Percentiles rank a stretch among this genome's conserved stretches.
Conservation (phyloP, 805 yeast species). For the Saccharomyces kudriavzevii region DNA sequence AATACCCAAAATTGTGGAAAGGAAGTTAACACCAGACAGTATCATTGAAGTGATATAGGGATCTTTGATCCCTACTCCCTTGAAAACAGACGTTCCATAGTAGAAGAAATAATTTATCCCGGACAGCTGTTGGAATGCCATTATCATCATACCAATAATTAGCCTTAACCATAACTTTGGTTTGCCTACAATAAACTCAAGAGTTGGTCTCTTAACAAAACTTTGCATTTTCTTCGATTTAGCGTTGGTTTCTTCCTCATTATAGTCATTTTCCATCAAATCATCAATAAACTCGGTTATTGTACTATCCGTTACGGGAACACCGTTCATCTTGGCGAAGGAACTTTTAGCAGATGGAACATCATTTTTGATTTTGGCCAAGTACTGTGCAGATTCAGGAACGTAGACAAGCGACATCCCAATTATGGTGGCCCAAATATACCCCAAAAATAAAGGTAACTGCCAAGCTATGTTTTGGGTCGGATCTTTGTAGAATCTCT, state of each 20-base stretch:
- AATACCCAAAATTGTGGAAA: slow-evolving; percentile 45
- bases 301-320: slow-evolving; percentile 37
- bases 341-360: slow-evolving; percentile 48
- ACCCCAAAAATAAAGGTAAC: slow-evolving; percentile 51
- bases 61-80: slow-evolving; percentile 49
- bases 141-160: slow-evolving; percentile 49
- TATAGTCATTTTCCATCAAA: slow-evolving; percentile 37
- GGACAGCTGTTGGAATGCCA: slow-evolving; percentile 54
- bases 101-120: slow-evolving; percentile 63
- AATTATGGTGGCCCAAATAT: slow-evolving; percentile 38
- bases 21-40: slow-evolving; percentile 49
- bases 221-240: not conserved
- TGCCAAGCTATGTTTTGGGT: slow-evolving; percentile 52
- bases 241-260: slow-evolving; percentile 29
- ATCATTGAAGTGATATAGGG: slow-evolving; percentile 54
- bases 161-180: slow-evolving; percentile 48
- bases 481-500: slow-evolving; percentile 14
- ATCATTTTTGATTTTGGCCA: slow-evolving; percentile 39
- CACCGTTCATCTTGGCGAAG: slow-evolving; percentile 46
- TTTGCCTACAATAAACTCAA: slow-evolving; percentile 51
- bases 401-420: slow-evolving; percentile 52
- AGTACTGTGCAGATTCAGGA: slow-evolving; percentile 64
- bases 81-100: slow-evolving; percentile 56
- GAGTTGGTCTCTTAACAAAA: not conserved
- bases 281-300: slow-evolving; percentile 42